Percentiles rank a stretch among this genome's conserved stretches.
Evolutionary conservation across 495 filamentous ascomycete species (phyloP).

Genomic region (Immersiella caudata): DNA sequence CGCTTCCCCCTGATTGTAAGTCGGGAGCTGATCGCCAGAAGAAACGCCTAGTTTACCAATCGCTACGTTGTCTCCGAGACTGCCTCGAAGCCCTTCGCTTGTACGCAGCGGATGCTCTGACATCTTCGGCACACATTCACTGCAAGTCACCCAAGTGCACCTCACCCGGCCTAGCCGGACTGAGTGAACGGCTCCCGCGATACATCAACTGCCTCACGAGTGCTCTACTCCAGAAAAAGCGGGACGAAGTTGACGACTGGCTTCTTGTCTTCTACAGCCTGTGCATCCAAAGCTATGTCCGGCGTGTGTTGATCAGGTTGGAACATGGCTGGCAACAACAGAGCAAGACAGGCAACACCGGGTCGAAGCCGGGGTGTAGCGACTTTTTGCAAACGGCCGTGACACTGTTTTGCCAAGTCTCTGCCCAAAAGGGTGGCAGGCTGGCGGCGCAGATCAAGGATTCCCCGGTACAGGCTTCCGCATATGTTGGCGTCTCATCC

Average conservation of each 20-base stretch:
- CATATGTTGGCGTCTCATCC: not conserved
- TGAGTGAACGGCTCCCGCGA: not conserved
- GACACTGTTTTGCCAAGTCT: not conserved
- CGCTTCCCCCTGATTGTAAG: too few relatives aligned
- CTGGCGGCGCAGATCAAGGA: not conserved
- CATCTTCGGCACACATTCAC: not conserved
- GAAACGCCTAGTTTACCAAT: not conserved
- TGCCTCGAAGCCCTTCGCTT: not conserved
- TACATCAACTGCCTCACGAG: not conserved
- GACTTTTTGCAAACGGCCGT: not conserved
- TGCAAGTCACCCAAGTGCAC: not conserved
- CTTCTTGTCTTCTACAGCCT: slow-evolving; percentile 5
- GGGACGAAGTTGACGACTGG: slow-evolving; percentile 1
- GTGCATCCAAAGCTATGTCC: slow-evolving; percentile 2
- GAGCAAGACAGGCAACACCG: not conserved
- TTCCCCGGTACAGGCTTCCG: not conserved
- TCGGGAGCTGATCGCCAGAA: not conserved
- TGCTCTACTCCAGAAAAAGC: not conserved
- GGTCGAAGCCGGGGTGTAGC: not conserved
- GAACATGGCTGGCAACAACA: not conserved
- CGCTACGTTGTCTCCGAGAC: not conserved
- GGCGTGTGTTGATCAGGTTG: not conserved
- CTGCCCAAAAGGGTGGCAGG: not conserved
- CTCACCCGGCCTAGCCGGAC: not conserved
- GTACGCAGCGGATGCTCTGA: not conserved